phyloP scores from a whole-genome alignment of 768 basidiomycete species.

The Lyophyllum shimeji region DNA sequence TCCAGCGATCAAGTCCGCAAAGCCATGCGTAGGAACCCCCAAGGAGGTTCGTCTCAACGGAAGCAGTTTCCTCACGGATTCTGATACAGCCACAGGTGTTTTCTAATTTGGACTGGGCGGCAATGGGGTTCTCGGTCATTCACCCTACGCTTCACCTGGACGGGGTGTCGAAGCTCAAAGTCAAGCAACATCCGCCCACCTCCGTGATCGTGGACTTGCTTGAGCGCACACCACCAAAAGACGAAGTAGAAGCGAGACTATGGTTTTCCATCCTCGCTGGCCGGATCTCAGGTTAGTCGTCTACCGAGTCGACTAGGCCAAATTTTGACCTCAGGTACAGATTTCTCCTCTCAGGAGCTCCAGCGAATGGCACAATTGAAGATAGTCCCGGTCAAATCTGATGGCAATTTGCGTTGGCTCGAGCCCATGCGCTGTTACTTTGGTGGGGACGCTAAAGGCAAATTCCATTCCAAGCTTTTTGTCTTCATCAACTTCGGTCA shows the following conservation, averaged over 20 bases:
- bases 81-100: conserved; percentile 54
- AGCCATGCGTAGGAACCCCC: conserved; percentile 57
- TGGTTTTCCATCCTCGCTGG: conserved; percentile 73
- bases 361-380: conserved; percentile 51
- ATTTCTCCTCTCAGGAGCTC: conserved; percentile 58
- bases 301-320: neutral
- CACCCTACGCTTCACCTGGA: conserved; percentile 52
- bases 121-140: conserved; percentile 75
- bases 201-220: conserved; percentile 58
- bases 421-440: conserved; percentile 73
- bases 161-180: conserved; percentile 60
- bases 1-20: conserved; percentile 61
- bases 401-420: conserved; percentile 42
- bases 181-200: conserved; percentile 69
- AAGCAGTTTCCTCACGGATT: neutral
- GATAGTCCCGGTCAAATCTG: conserved; percentile 63
- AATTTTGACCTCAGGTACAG: conserved; percentile 30
- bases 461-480: conserved; percentile 80
- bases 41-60: conserved; percentile 50
- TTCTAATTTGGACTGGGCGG: conserved; percentile 61
- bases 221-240: conserved; percentile 55
- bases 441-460: conserved; percentile 46
- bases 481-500: conserved; percentile 87
- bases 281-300: conserved; percentile 54
- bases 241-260: conserved; percentile 49